A percentile compares a stretch with the other conserved stretches of the same genome.
Evolutionary conservation across 1,284 basidiomycete species (phyloP).

Genomic region (Leccinum insolens): DNA sequence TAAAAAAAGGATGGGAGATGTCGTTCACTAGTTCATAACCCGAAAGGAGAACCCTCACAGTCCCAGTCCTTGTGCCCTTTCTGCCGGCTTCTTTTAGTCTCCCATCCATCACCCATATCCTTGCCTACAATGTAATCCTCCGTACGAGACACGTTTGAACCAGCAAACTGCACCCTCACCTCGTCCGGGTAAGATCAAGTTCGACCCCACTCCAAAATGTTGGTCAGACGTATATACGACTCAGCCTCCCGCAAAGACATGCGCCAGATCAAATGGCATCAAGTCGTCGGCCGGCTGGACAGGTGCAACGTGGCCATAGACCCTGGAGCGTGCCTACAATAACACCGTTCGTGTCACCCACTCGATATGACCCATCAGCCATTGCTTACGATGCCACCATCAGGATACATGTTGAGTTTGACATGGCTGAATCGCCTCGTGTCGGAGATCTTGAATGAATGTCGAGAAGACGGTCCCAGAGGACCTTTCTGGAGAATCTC

Average conservation of each 20-base stretch:
- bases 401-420: slow-evolving; percentile 95
- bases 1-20: slow-evolving; percentile 5
- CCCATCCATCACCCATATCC: slow-evolving; percentile 99
- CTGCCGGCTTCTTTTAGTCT: slow-evolving; percentile 87
- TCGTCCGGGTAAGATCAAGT: slow-evolving; percentile 90
- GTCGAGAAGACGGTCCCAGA: slow-evolving; percentile 82
- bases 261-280: slow-evolving; percentile 79
- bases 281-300: slow-evolving; percentile 57
- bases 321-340: slow-evolving; percentile 82
- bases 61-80: slow-evolving; percentile 88
- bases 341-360: slow-evolving; percentile 7
- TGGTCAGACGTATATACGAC: slow-evolving; percentile 86
- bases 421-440: slow-evolving; percentile 73
- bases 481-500: slow-evolving; percentile 75
- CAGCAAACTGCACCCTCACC: slow-evolving; percentile 40
- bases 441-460: slow-evolving; percentile 78
- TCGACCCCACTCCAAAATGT: slow-evolving; percentile 92
- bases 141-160: neutral
- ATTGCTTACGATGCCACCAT: slow-evolving; percentile 86
- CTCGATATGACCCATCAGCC: neutral
- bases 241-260: slow-evolving; percentile 87
- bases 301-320: slow-evolving; percentile 79
- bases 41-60: slow-evolving; percentile 56
- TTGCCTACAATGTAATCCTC: slow-evolving; percentile 42
- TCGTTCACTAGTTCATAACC: slow-evolving; percentile 8